phyloP scores from a whole-genome alignment of 768 basidiomycete genomes.

The Hygrophoropsis aurantiaca region DNA sequence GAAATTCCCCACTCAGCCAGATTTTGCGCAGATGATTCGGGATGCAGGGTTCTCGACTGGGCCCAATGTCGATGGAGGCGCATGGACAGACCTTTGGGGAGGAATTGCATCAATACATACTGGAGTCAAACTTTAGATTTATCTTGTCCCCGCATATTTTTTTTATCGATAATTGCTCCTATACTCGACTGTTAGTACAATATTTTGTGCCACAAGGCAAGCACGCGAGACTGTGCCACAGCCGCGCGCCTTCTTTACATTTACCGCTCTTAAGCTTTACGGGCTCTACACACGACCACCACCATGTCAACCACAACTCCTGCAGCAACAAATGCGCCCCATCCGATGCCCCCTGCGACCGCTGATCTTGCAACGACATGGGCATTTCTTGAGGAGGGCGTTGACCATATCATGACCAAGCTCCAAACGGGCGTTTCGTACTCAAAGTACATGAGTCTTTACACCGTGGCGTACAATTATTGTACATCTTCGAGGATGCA shows the following conservation, averaged over 20 bases:
- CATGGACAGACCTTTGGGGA: conserved; percentile 84
- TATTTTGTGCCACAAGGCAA: not conserved
- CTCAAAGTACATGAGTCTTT: conserved; percentile 83
- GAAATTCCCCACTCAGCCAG: conserved; percentile 83
- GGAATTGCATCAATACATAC: conserved; percentile 86
- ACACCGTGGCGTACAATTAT: conserved; percentile 97
- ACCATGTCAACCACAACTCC: conserved; percentile 35
- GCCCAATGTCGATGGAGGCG: conserved; percentile 72
- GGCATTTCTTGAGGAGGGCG: conserved; percentile 81
- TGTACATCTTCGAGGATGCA: conserved; percentile 89
- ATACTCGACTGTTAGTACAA: not conserved
- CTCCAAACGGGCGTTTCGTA: conserved; percentile 86
- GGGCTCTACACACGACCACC: conserved; percentile 22
- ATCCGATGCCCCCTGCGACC: conserved; percentile 61
- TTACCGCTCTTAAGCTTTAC: too few relatives aligned
- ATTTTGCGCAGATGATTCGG: conserved; percentile 87
- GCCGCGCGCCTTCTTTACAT: too few relatives aligned
- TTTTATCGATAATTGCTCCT: not conserved
- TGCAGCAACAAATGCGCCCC: conserved; percentile 31
- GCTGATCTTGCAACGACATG: conserved; percentile 85
- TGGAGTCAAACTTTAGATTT: conserved; percentile 71
- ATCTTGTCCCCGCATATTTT: not conserved
- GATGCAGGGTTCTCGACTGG: conserved; percentile 82
- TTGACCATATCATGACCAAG: conserved; percentile 92
- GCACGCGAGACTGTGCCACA: conserved; percentile 24